Conservation (phyloP, 2,329 filamentous ascomycete species). For the Elsinoe necatrix region DNA sequence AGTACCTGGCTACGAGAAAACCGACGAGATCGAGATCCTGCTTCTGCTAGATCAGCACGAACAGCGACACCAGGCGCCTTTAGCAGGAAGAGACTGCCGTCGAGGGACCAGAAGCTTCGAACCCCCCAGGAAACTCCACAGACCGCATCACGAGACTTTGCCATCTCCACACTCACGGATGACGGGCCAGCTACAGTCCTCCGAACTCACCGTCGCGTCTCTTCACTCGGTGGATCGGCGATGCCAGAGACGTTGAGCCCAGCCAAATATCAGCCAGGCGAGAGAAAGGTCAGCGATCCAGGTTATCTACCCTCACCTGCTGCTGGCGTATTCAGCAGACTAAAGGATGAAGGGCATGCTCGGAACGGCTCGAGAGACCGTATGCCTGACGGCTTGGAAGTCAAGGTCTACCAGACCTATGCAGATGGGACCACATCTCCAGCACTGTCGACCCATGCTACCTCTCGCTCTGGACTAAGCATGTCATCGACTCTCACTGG, state of each 20-base stretch:
- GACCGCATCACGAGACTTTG: conserved; percentile 52
- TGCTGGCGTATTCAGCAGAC: conserved; percentile 53
- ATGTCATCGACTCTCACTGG: conserved; percentile 9
- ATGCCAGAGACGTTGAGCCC: conserved; percentile 7
- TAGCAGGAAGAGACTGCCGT: conserved; percentile 59
- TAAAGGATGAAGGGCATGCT: conserved; percentile 53
- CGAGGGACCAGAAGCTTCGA: conserved; percentile 39
- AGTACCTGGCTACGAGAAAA: conserved; percentile 32
- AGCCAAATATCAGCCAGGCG: not conserved
- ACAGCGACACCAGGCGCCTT: conserved; percentile 55
- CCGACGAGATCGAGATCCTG: conserved; percentile 35
- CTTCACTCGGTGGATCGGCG: conserved; percentile 19
- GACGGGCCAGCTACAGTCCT: conserved; percentile 13
- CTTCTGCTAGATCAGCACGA: conserved; percentile 51
- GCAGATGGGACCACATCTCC: conserved; percentile 24
- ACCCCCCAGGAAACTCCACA: conserved; percentile 49
- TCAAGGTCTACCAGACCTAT: conserved; percentile 38
- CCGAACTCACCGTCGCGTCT: conserved; percentile 20
- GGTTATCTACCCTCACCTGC: conserved; percentile 60
- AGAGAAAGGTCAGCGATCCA: conserved; percentile 23
- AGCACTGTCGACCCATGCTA: conserved; percentile 11
- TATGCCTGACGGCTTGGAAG: conserved; percentile 62
- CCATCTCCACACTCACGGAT: conserved; percentile 6
- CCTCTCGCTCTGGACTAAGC: conserved; percentile 4
- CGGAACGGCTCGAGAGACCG: conserved; percentile 67